Conservation (phyloP, 257 asterid species). For the Solanum infundibuliforme region DNA sequence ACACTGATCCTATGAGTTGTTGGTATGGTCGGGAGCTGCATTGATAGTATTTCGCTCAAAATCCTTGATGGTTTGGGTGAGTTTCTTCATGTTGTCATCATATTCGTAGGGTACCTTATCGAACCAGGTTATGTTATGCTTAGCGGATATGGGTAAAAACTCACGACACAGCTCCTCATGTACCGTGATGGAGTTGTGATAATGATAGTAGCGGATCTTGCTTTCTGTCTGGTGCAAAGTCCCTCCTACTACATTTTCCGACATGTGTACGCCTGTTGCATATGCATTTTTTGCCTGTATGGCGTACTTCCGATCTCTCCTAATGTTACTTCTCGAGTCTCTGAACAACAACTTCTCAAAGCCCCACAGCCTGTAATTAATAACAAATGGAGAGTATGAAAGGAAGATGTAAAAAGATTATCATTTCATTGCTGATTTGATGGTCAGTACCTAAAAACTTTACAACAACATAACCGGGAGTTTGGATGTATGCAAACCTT, state of each 20-base stretch:
- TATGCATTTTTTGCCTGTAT: conserved; percentile 62
- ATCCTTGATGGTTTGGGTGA: conserved; percentile 36
- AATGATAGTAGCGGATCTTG: conserved; percentile 52
- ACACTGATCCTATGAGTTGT: not conserved
- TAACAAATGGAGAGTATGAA: not conserved
- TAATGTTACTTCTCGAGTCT: conserved; percentile 41
- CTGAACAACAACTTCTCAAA: conserved; percentile 65
- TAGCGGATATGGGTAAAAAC: not conserved
- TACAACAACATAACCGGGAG: not conserved
- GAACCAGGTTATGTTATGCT: conserved; percentile 30
- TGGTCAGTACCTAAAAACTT: not conserved
- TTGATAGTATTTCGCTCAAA: conserved; percentile 41
- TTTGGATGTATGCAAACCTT: no score
- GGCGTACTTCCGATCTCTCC: conserved; percentile 65
- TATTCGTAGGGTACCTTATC: conserved; percentile 44
- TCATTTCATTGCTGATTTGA: not conserved
- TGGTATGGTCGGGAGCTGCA: conserved; percentile 3
- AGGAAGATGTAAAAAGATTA: not conserved
- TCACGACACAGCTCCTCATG: conserved; percentile 52
- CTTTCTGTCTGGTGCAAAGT: conserved; percentile 54
- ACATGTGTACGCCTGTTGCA: conserved; percentile 74
- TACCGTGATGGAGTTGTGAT: conserved; percentile 57
- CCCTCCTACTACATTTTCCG: conserved; percentile 53
- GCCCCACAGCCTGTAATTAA: conserved; percentile 55
- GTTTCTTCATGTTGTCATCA: conserved; percentile 44